Base-by-base conservation (phyloP, 1,284 basidiomycete species). In the Malassezia globosa region DNA sequence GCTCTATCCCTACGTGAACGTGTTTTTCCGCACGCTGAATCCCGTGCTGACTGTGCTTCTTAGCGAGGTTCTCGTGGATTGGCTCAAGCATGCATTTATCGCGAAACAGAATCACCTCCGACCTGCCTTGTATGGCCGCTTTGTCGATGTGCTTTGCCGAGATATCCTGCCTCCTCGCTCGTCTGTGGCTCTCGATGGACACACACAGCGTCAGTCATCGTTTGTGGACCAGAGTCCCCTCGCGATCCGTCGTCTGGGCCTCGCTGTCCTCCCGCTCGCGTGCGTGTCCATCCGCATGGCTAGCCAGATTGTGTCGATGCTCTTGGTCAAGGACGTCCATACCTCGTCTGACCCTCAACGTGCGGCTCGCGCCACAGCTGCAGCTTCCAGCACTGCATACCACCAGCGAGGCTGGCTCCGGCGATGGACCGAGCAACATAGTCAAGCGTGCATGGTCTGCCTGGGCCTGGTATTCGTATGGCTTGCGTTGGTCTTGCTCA, bases 31-130 rank as follows among this genome's bases (percentile, higher is more conserved):
- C 6, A 94, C 94, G 48, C 83, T 89, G 49, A 92, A 88, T 51
- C 92, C 92, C 6, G 88, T 92, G 1, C 58, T 92, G 37, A 85
- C 87, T 4, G 94, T 99, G 2, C 77, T 97, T 66, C 67, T 82
- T 1, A 94, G 88, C 5, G 94, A 99, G 72, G 85, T 87, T 78
- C 73, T 87, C 4, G 94, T 99, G 23, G 94, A 99, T 72, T 97
- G 92, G 94, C 78, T 97, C 51, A 97, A 99, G 69, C 94, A 99
- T 67, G 92, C 92, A 1, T 99, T 97, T 75, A 96, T 99, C 65
- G 92, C 90, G 46, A 97, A 97, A 73, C 96, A 96, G 72, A 79
- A 79, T 38, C 72, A 73, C 51, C 90, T 99, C 46, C 82, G 92
- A 1, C 88, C 90, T 0, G 85, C 84, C 0, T 87, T 96, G 1